Conservation (phyloP, 1,284 basidiomycete genomes). For the Ustilago hordei region DNA sequence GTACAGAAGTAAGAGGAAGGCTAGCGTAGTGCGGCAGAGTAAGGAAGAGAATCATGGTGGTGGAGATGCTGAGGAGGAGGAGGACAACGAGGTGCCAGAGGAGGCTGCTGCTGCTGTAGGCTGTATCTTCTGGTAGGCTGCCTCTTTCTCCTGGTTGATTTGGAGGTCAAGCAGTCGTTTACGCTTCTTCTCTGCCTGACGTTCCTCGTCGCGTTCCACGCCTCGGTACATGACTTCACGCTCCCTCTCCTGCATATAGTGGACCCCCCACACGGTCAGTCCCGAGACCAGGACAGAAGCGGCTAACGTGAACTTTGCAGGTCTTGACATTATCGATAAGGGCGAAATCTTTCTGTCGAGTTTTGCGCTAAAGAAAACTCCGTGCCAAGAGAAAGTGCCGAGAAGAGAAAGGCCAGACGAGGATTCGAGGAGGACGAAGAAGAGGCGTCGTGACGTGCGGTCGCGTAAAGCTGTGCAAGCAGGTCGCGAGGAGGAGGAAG, state of each 20-base stretch:
- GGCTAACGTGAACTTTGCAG: conserved; percentile 81
- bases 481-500: not conserved
- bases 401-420: not conserved
- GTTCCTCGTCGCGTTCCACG: conserved; percentile 63
- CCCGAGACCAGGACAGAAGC: conserved; percentile 78
- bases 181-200: conserved; percentile 60
- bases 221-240: conserved; percentile 73
- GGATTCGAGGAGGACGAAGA: conserved; percentile 1
- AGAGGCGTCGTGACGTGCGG: not conserved
- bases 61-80: conserved; percentile 4
- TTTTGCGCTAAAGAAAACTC: conserved; percentile 13
- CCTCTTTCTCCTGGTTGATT: conserved; percentile 58
- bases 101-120: conserved; percentile 44
- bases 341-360: conserved; percentile 65
- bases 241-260: conserved; percentile 87
- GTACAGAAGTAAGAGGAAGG: not conserved
- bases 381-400: conserved; percentile 21
- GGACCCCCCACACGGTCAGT: conserved; percentile 88
- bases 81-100: not conserved
- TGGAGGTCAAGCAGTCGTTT: conserved; percentile 58
- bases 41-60: conserved; percentile 4
- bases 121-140: conserved; percentile 58
- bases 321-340: conserved; percentile 76
- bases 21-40: not conserved
- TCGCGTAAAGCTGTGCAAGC: not conserved